phyloP scores from a whole-genome alignment of 1,284 basidiomycete genomes.

The Microbotryum saponariae region DNA sequence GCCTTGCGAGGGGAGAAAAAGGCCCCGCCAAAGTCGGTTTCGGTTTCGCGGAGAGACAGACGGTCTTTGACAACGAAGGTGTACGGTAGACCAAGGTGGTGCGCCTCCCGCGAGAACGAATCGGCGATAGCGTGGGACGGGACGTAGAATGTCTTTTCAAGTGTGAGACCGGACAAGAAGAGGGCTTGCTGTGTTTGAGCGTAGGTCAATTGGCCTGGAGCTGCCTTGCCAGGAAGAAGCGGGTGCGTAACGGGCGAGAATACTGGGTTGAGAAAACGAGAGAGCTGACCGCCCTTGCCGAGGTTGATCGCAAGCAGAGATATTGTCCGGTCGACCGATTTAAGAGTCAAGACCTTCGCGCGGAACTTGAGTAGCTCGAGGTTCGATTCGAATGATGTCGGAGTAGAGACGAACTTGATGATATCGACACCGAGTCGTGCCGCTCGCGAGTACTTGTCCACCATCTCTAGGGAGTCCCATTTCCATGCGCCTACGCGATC shows the following conservation, averaged over 20 bases:
- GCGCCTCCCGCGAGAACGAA: constrained; percentile 17
- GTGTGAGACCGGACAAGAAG: constrained; percentile 28
- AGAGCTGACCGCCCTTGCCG: constrained; percentile 79
- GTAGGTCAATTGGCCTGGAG: constrained; percentile 87
- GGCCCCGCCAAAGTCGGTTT: constrained; percentile 21
- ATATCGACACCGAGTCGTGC: constrained; percentile 58
- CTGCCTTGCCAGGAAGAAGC: constrained; percentile 70
- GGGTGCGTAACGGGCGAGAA: constrained; percentile 87
- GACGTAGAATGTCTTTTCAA: constrained; percentile 30
- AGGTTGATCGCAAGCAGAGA: constrained; percentile 94
- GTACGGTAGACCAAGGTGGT: constrained; percentile 24
- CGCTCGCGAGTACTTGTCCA: constrained; percentile 46
- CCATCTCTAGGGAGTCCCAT: constrained; percentile 67
- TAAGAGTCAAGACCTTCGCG: constrained; percentile 42
- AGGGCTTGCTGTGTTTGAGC: constrained; percentile 74
- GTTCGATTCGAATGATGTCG: constrained; percentile 68
- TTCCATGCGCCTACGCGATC: constrained; percentile 80
- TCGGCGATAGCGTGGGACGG: constrained; percentile 16
- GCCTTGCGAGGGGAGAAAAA: constrained; percentile 14
- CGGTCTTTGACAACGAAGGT: constrained; percentile 26
- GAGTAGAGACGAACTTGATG: constrained; percentile 84
- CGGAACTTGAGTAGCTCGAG: constrained; percentile 66
- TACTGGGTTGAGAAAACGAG: constrained; percentile 73
- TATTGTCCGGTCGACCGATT: constrained; percentile 35
- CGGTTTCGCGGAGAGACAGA: constrained; percentile 8